phyloP scores from a whole-genome alignment of 768 basidiomycete species.

The Hygrophoropsis aurantiaca region DNA sequence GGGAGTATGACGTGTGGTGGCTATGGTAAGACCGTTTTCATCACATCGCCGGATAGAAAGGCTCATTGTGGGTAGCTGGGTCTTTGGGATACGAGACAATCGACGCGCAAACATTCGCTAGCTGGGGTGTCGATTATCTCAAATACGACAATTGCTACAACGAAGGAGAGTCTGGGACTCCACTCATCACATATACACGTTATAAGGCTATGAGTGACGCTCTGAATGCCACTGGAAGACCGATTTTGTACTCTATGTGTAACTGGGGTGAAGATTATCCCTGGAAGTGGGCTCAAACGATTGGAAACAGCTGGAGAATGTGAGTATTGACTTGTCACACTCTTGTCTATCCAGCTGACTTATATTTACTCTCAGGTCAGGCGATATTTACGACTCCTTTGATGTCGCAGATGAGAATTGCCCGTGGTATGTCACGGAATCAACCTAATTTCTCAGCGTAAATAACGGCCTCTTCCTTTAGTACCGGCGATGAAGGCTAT shows the following conservation, averaged over 20 bases:
- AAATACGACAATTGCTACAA: constrained; percentile 55
- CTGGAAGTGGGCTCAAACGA: constrained; percentile 2
- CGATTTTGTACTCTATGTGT: constrained; percentile 42
- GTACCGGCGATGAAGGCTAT: not conserved
- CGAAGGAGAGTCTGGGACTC: constrained; percentile 40
- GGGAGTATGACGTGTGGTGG: constrained; percentile 53
- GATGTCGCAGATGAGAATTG: too few species aligned
- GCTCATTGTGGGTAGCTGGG: constrained; percentile 30
- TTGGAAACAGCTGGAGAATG: constrained; percentile 19
- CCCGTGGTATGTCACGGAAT: too few species aligned
- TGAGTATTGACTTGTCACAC: too few species aligned
- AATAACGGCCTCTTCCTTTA: not conserved
- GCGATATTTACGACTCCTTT: too few species aligned
- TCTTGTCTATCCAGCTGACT: too few species aligned
- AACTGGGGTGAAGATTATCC: constrained; percentile 29
- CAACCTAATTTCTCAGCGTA: too few species aligned
- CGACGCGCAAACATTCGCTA: constrained; percentile 51
- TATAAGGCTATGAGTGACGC: constrained; percentile 48
- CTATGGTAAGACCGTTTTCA: constrained; percentile 27
- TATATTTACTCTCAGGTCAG: too few species aligned
- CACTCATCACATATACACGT: constrained; percentile 38
- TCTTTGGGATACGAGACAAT: constrained; percentile 48
- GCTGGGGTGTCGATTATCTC: constrained; percentile 53
- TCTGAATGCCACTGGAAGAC: constrained; percentile 41
- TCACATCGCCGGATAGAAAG: too few species aligned